Conservation (phyloP, 495 filamentous ascomycete species). For the Antarctomyces pellizariae region DNA sequence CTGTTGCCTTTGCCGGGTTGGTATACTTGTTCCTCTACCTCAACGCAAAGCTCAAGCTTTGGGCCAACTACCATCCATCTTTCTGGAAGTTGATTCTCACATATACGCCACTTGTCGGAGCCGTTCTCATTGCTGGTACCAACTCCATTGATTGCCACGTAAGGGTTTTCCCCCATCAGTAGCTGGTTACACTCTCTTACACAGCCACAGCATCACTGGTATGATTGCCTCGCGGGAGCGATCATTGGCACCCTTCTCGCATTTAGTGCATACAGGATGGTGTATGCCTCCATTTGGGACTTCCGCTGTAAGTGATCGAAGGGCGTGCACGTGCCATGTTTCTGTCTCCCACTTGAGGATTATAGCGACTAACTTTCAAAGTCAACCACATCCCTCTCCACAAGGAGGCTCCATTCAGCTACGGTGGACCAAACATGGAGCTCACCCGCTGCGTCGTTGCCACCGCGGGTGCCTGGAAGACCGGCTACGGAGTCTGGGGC, state of each 20-base stretch:
- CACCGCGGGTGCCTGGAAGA: too few species aligned
- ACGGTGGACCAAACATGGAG: too few species aligned
- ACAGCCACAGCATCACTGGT: conserved; percentile 40
- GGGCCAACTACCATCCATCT: conserved; percentile 31
- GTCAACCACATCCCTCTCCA: conserved; percentile 6
- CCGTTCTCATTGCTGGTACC: conserved; percentile 29
- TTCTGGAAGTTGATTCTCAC: conserved; percentile 37
- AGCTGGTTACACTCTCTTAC: too few species aligned
- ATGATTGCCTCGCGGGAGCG: conserved; percentile 31
- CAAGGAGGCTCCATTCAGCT: too few species aligned
- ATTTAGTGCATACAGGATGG: conserved; percentile 30
- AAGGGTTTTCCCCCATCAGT: too few species aligned
- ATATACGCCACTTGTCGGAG: conserved; percentile 34
- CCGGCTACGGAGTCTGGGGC: too few species aligned
- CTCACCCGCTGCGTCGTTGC: too few species aligned
- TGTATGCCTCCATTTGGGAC: conserved; percentile 33
- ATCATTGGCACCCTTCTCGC: conserved; percentile 33
- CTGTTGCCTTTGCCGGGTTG: conserved; percentile 25
- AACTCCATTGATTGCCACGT: conserved; percentile 36
- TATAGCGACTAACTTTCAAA: too few species aligned
- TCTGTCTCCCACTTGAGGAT: conserved; percentile 10
- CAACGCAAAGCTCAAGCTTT: conserved; percentile 32
- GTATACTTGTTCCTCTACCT: conserved; percentile 28
- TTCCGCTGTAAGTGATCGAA: conserved; percentile 29
- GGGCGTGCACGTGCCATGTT: too few species aligned